These are phyloP conservation scores for Kickxella alabastrina DNA, from an alignment of 192 early-diverging fungal species.

Conservation along the genomic window DNA sequence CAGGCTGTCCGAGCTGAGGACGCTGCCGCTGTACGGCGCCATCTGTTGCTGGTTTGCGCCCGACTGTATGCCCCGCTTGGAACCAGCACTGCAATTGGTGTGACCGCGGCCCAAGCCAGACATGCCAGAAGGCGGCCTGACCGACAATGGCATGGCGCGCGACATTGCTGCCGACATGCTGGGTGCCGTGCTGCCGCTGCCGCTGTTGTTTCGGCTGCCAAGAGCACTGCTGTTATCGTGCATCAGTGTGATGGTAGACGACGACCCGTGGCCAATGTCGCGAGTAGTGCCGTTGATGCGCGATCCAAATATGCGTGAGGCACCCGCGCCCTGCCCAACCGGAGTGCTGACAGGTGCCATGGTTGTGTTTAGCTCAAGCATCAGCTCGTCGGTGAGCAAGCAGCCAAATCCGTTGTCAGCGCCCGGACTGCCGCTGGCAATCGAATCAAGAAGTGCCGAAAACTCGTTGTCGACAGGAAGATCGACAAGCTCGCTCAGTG, in stretches of 20 bases:
- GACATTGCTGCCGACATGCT: not conserved
- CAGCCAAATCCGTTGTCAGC: slow-evolving; percentile 17
- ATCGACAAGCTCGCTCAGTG: slow-evolving; percentile 28
- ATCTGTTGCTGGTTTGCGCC: not conserved
- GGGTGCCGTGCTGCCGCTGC: slow-evolving; percentile 3
- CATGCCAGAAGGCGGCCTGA: slow-evolving; percentile 36
- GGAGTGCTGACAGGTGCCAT: slow-evolving; percentile 16
- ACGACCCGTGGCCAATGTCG: slow-evolving; percentile 29
- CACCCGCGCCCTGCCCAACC: not conserved
- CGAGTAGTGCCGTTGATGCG: slow-evolving; percentile 2
- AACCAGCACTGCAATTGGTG: not conserved
- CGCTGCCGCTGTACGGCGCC: not conserved
- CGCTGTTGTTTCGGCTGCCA: slow-evolving; percentile 20
- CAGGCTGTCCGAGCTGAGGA: not conserved
- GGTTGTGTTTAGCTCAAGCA: slow-evolving; percentile 11
- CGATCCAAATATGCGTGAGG: slow-evolving; percentile 11
- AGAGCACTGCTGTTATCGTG: slow-evolving; percentile 27
- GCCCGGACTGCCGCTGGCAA: slow-evolving; percentile 20
- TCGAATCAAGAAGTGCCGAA: slow-evolving; percentile 49
- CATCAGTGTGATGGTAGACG: slow-evolving; percentile 49
- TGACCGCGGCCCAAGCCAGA: slow-evolving; percentile 25
- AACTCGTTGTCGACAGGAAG: slow-evolving; percentile 39
- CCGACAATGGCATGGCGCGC: slow-evolving; percentile 3
- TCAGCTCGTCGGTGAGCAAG: slow-evolving; percentile 17
- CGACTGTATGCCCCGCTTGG: not conserved